Evolutionary conservation across 768 basidiomycete genomes (phyloP).

Genomic region (Leccinum boreale): DNA sequence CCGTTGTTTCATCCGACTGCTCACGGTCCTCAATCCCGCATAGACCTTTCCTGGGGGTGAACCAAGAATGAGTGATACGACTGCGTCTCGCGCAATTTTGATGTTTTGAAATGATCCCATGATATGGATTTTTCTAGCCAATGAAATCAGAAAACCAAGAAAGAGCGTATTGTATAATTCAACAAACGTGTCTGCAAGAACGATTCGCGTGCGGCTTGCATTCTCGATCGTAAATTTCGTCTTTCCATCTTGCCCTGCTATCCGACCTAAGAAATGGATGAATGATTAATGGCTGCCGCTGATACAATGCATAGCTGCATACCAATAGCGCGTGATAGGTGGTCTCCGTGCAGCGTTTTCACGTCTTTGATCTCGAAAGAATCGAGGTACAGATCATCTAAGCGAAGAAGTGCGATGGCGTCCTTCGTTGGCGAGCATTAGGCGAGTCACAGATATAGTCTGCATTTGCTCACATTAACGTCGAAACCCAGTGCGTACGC

Average conservation of each 20-base stretch:
- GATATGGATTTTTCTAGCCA: constrained; percentile 89
- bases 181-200: constrained; percentile 93
- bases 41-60: constrained; percentile 95
- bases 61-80: constrained; percentile 92
- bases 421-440: constrained; percentile 52
- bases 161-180: background rate
- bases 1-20: constrained; percentile 90
- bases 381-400: constrained; percentile 97
- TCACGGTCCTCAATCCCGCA: constrained; percentile 86
- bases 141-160: constrained; percentile 6
- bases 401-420: constrained; percentile 87
- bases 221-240: constrained; percentile 99
- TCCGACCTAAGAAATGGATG: constrained; percentile 61
- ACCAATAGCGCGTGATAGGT: constrained; percentile 97
- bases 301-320: constrained; percentile 10
- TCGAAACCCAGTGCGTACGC: constrained; percentile 95
- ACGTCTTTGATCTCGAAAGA: constrained; percentile 99
- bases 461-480: constrained; percentile 66
- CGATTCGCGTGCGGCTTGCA: constrained; percentile 93
- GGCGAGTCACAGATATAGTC: background rate
- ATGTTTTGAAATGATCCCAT: constrained; percentile 99
- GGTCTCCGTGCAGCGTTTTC: constrained; percentile 96
- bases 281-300: background rate
- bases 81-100: constrained; percentile 93
- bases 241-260: constrained; percentile 98